Percentiles rank a stretch among this genome's conserved stretches.
These are phyloP conservation scores for Rhizopogon parksii DNA, from an alignment of 1,284 basidiomycete species.

Conservation along the genomic window DNA sequence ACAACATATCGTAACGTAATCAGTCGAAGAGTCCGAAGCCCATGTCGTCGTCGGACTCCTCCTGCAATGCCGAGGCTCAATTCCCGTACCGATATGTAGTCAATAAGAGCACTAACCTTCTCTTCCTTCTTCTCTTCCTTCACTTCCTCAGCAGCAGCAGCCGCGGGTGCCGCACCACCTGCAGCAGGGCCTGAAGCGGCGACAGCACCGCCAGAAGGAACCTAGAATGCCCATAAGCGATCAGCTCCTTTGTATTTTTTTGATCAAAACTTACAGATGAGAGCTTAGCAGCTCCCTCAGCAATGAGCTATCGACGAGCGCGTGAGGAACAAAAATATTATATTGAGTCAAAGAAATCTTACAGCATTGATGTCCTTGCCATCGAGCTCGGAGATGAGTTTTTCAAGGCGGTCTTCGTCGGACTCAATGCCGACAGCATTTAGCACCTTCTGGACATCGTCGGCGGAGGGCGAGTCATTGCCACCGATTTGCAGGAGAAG, in stretches of 20 bases:
- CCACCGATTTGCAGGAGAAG: constrained; percentile 96
- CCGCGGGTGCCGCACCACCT: constrained; percentile 51
- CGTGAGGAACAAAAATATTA: background rate
- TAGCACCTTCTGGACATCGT: constrained; percentile 89
- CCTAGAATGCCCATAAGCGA: constrained; percentile 35
- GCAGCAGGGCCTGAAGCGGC: constrained; percentile 49
- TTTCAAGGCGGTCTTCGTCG: constrained; percentile 78
- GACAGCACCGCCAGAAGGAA: constrained; percentile 76
- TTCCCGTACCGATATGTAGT: background rate
- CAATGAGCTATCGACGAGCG: constrained; percentile 64
- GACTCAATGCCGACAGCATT: constrained; percentile 84
- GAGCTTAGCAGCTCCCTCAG: constrained; percentile 89
- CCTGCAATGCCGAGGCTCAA: constrained; percentile 36
- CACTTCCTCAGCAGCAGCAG: constrained; percentile 58
- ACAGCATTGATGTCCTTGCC: constrained; percentile 89
- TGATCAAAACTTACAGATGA: constrained; percentile 68
- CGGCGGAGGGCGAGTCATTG: constrained; percentile 82
- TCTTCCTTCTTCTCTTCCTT: constrained; percentile 77
- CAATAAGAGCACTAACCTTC: constrained; percentile 44
- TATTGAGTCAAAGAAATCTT: constrained; percentile 20
- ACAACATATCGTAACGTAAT: constrained; percentile 23
- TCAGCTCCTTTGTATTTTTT: constrained; percentile 1
- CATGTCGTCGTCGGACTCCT: constrained; percentile 87
- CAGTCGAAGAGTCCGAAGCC: constrained; percentile 96
- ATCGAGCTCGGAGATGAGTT: constrained; percentile 86